These are phyloP conservation scores for Ogataea allantospora DNA, from an alignment of 805 yeast species.

Conservation along the genomic window DNA sequence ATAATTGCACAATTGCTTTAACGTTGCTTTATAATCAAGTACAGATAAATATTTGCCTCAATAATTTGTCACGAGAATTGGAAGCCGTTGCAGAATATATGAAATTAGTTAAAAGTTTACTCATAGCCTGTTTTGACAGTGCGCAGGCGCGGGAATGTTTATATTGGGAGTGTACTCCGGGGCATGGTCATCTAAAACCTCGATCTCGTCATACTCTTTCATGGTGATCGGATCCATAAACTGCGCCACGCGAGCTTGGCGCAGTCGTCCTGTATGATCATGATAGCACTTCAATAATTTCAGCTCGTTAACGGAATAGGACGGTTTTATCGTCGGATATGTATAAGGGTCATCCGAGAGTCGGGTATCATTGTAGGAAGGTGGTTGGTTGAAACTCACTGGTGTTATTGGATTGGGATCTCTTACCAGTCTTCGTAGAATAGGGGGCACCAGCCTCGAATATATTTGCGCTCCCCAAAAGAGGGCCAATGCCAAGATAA, in stretches of 20 bases:
- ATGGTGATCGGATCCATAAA: conserved; percentile 15
- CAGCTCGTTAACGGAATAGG: conserved; percentile 19
- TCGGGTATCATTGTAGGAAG: conserved; percentile 16
- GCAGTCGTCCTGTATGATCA: conserved; percentile 15
- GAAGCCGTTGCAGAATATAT: background rate
- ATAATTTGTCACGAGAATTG: background rate
- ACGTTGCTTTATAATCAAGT: background rate
- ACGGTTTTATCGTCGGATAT: conserved; percentile 11
- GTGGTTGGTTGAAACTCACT: conserved; percentile 12
- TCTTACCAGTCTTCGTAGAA: conserved; percentile 1
- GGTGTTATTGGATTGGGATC: too few species aligned
- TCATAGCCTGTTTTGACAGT: too few species aligned
- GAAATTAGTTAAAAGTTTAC: background rate
- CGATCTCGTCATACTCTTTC: conserved; percentile 15
- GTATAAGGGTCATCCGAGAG: conserved; percentile 9
- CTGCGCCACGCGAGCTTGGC: conserved; percentile 14
- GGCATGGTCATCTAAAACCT: conserved; percentile 6
- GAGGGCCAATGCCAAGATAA: conserved; percentile 6
- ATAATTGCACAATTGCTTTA: background rate
- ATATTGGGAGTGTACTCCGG: conserved; percentile 2
- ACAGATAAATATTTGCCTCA: background rate
- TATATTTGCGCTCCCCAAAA: conserved; percentile 14
- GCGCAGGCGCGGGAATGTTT: too few species aligned
- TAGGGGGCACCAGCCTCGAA: conserved; percentile 9
- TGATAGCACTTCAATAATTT: conserved; percentile 10